Evolutionary conservation across 2,329 filamentous ascomycete genomes (phyloP), one percentile per base, ranked within the genome.

Genomic region (Trichoderma endophyticum): DNA sequence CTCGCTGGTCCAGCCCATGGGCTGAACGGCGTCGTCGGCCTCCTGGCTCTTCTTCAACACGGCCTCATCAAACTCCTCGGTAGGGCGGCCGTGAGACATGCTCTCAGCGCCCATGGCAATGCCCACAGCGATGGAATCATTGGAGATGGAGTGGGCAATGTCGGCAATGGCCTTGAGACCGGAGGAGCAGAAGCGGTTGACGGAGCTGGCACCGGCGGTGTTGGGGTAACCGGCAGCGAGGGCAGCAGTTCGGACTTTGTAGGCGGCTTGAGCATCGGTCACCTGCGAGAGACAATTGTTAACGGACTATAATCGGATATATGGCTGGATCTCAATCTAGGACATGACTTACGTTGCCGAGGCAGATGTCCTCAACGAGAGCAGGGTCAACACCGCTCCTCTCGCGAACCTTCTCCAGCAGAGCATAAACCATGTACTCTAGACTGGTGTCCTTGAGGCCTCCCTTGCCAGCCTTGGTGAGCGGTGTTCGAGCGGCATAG

Each of bases 1-100:
- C 86, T 99, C 96, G 73, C 92, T 95, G 3, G 96, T 99, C 89
- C 97, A 97, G 26, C 96, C 96, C 96, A 99, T 99, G 76, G 95
- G 93, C 87, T 94, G 89, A 89, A 95, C 89, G 86, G 94, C 96
- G 84, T 98, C 95, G 61, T 83, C 83, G 0, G 94, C 89, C 80
- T 98, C 93, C 80, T 94, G 92, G 83, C 88, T 92, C 78, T 87
- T 84, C 76, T 84, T 81, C 61, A 93, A 84, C 73, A 98, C 90
- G 74, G 91, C 90, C 75, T 92, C 90, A 81, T 94, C 91, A 83
- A 98, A 96, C 4, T 92, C 91, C 74, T 89, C 82, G 86, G 26
- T 87, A 83, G 80, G 95, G 66, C 91, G 92, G 73, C 90, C 90
- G 6, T 85, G 82, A 6, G 91, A 91, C 96, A 99, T 99, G 80